These are phyloP conservation scores for Naganishia vaughanmartiniae DNA, from an alignment of 768 basidiomycete species.

Conservation along the genomic window DNA sequence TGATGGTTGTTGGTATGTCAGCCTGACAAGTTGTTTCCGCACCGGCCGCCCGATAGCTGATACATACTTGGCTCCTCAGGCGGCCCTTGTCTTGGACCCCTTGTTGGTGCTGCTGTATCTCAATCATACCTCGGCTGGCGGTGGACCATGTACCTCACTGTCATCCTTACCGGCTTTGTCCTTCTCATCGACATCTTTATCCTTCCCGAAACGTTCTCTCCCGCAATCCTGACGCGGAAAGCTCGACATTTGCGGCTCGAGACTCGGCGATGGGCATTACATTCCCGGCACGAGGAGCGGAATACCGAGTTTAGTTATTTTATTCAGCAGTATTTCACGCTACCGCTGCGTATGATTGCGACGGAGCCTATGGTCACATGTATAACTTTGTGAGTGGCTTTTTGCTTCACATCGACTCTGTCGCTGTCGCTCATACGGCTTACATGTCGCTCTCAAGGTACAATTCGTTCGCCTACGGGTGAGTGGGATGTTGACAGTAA, in stretches of 20 bases:
- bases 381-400: constrained; percentile 35
- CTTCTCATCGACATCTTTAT: constrained; percentile 40
- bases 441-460: constrained; percentile 28
- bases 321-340: constrained; percentile 43
- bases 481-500: background rate
- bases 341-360: constrained; percentile 47
- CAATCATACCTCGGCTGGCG: constrained; percentile 49
- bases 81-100: constrained; percentile 18
- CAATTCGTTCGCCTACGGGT: constrained; percentile 36
- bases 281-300: constrained; percentile 45
- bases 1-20: constrained; percentile 43
- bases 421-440: background rate
- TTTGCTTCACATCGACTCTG: background rate
- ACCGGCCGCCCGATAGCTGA: background rate
- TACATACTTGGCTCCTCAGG: background rate
- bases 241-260: constrained; percentile 41
- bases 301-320: constrained; percentile 46
- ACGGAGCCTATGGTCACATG: constrained; percentile 45
- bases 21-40: too few relatives aligned
- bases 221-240: constrained; percentile 49
- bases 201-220: constrained; percentile 51
- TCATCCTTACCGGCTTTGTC: constrained; percentile 47
- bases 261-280: constrained; percentile 48
- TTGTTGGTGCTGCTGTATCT: constrained; percentile 36
- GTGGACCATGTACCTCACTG: constrained; percentile 51